Evolutionary conservation across 179 eudicot genomes (phyloP), one percentile per base, ranked within the genome.

Genomic region (Beta corolliflora): DNA sequence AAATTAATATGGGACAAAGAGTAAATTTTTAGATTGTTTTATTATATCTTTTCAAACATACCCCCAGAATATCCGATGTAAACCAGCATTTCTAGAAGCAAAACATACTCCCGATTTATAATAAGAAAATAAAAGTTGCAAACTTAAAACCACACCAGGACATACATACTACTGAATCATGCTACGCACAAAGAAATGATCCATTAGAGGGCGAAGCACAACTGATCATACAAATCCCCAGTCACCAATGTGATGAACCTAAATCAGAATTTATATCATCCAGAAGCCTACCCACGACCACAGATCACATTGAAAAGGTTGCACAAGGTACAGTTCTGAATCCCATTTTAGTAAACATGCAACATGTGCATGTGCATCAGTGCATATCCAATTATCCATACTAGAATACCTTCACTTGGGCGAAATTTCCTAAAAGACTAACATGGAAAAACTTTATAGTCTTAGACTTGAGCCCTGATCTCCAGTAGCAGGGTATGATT

Each of bases 401-500:
- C 12, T 55, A 64, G 12, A 60, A 72, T 44, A 60, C 77, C 56
- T 50, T 50, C 54, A 67, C 48, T 55, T 23, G 58, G 63, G 53
- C 3, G 13, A 19, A 78, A n/a, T 25, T 5, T 73, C 81, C 81
- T 77, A 76, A 58, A 71, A 65, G 13, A 75, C 81, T 72, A 82
- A 64, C 64, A 77, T 29, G 4, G 5, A 14, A 14, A 55, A 48
- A 71, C 36, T 31, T 31, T 31, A 72, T 7, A 75, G 5, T 71
- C 50, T 68, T 86, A 88, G 65, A 44, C 82, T 81, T 89, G 83
- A 19, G 78, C 91, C 74, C 97, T 93, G 61, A 93, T 90, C 85
- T 94, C 98, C 84, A 94, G 79, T 79, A 93, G 81, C 60, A 94
- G 85, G 31, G 98, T 94, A 82, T 93, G 97, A 81, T 89, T 93